phyloP scores from a whole-genome alignment of 1,284 basidiomycete species.

The Gomphus sp. region DNA sequence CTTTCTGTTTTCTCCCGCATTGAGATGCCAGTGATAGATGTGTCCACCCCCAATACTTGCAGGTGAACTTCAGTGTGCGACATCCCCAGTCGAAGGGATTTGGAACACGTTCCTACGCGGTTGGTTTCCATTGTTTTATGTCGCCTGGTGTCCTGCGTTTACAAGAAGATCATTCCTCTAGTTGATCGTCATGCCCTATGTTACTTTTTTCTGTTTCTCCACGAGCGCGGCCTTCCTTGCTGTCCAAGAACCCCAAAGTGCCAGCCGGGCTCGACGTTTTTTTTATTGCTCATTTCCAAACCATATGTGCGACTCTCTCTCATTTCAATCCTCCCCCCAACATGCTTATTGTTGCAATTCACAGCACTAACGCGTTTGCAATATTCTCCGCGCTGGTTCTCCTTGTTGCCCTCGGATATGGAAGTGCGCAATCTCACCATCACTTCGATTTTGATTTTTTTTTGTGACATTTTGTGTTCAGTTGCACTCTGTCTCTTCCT shows the following conservation, averaged over 20 bases:
- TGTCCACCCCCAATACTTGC: background rate
- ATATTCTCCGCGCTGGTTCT: conserved; percentile 25
- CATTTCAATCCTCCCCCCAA: background rate
- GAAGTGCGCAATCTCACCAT: conserved; percentile 17
- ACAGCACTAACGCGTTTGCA: conserved; percentile 21
- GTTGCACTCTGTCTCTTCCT: conserved; percentile 22
- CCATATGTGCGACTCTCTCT: conserved; percentile 15
- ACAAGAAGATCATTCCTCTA: conserved; percentile 10
- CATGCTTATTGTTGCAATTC: background rate
- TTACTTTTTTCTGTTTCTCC: conserved; percentile 22
- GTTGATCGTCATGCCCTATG: conserved; percentile 29
- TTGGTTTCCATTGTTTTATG: conserved; percentile 15
- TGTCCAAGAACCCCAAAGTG: conserved; percentile 19
- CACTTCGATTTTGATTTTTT: background rate
- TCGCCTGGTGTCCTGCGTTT: background rate
- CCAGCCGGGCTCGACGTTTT: conserved; percentile 20
- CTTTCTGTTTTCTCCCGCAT: conserved; percentile 11
- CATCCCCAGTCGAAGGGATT: conserved; percentile 3
- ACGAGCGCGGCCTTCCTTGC: conserved; percentile 24
- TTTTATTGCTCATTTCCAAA: conserved; percentile 26
- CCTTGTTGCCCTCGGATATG: conserved; percentile 20
- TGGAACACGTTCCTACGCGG: conserved; percentile 15
- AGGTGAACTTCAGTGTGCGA: background rate
- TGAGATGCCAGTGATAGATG: background rate
- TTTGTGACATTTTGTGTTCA: background rate